Evolutionary conservation across 1,139 yeast species (phyloP), one percentile per base, ranked within the genome.

Genomic region (Protomyces lactucae-debilis): DNA sequence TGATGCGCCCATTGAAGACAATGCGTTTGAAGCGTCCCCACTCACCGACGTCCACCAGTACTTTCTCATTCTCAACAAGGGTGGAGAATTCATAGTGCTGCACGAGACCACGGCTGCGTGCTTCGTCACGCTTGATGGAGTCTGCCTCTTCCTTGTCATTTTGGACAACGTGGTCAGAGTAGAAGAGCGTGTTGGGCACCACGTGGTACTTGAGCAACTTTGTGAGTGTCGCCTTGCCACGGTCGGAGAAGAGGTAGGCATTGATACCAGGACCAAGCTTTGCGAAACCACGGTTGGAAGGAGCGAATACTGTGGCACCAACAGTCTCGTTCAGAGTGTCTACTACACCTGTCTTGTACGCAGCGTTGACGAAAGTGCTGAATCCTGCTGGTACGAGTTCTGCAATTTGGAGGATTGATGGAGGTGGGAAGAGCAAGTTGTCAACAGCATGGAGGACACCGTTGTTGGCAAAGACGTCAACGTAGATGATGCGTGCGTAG

Each of bases 371-470:
- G 57, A 66, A 66, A n/a, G 67, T 65, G 23, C 59, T 37, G 59
- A 52, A 66, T 25, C 54, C 40, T 4, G 56, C 28, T 10, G 65
- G 61, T 16, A 55, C 32, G 18, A 43, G 45, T 40, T 55, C 61
- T 4, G 65, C 54, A 21, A 64, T 61, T 39, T 60, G 59, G 37
- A 55, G 35, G 23, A 56, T 51, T 5, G 35, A n/a, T 8, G 61
- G 61, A 12, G 67, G 67, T 36, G 66, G 64, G 32, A 54, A 45
- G 35, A 66, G 54, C 51, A 66, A 18, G 35, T 48, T 48, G 60
- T 66, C 65, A 36, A 66, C 51, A 12, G 67, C 61, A 45, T 66
- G 67, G 35, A 66, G 52, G 25, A 66, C 57, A 10, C 67, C 67
- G 57, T 66, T 66, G 40, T 40, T 61, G 55, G 65, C 57, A 35